Conservation (phyloP, 306 rosid species). For the Cucumis melo region DNA sequence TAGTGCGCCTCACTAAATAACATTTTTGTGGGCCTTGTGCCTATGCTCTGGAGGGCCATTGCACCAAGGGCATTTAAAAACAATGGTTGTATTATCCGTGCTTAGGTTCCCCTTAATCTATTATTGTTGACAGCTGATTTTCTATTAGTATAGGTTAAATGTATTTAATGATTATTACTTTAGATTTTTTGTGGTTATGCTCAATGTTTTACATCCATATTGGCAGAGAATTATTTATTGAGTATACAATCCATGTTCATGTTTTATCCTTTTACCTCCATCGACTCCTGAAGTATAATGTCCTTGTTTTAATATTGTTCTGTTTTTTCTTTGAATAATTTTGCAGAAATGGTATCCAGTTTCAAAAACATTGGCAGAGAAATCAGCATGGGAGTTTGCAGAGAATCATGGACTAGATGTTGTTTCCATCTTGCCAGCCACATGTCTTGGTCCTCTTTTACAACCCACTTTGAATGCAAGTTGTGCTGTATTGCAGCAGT, state of each 20-base stretch:
- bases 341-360: conserved; percentile 74
- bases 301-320: not conserved
- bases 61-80: too few species aligned
- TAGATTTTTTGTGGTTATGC: not conserved
- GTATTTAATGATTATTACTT: not conserved
- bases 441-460: conserved; percentile 53
- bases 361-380: conserved; percentile 74
- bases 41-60: too few species aligned
- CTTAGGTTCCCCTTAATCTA: not conserved
- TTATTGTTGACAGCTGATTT: not conserved
- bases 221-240: not conserved
- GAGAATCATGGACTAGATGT: conserved; percentile 34
- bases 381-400: conserved; percentile 55
- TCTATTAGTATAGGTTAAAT: not conserved
- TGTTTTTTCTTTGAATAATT: not conserved
- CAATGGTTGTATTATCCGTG: too few species aligned
- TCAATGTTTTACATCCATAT: not conserved
- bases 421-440: conserved; percentile 55
- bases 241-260: not conserved
- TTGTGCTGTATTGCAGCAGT: conserved; percentile 45
- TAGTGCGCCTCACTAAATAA: not conserved
- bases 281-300: not conserved
- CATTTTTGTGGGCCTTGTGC: too few species aligned
- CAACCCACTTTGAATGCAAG: conserved; percentile 69
- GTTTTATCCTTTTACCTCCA: not conserved